Conservation (phyloP, 495 filamentous ascomycete genomes). For the Corynascus novoguineensis region DNA sequence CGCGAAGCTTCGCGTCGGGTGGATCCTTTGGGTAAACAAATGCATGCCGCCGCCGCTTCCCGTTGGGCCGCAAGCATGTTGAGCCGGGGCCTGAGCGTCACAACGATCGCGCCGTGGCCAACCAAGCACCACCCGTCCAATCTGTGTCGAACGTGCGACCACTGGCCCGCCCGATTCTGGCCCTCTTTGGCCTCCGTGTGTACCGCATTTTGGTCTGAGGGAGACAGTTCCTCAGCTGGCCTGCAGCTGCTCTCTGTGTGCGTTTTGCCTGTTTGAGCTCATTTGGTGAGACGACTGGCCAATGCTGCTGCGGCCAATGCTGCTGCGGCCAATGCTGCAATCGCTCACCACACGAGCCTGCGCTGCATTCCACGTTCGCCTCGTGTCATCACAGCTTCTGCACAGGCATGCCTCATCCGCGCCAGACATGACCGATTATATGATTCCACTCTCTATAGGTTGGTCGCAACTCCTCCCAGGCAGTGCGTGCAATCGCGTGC, state of each 20-base stretch:
- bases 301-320: constrained; percentile 3
- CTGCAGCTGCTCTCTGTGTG: not conserved
- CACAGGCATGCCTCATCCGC: not conserved
- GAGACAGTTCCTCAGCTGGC: not conserved
- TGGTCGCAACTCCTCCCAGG: too few relatives aligned
- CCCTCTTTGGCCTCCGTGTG: not conserved
- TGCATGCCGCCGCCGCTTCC: constrained; percentile 14
- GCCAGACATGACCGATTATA: too few relatives aligned
- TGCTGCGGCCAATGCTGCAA: not conserved
- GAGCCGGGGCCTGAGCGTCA: constrained; percentile 6
- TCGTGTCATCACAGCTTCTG: not conserved
- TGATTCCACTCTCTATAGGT: too few relatives aligned
- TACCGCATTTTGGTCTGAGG: not conserved
- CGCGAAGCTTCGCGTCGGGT: constrained; percentile 20
- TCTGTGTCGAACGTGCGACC: constrained; percentile 8
- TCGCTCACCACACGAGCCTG: not conserved
- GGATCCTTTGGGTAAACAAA: constrained; percentile 18
- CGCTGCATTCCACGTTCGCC: not conserved
- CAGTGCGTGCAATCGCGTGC: not conserved
- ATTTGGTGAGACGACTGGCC: not conserved
- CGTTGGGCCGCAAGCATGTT: constrained; percentile 19
- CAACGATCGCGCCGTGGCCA: constrained; percentile 4
- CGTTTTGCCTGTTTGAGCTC: not conserved
- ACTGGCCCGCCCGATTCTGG: not conserved
- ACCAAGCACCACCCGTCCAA: constrained; percentile 12